Evolutionary conservation across 2,329 filamentous ascomycete genomes (phyloP), one percentile per base, ranked within the genome.

Genomic region (Geosmithia putterillii): DNA sequence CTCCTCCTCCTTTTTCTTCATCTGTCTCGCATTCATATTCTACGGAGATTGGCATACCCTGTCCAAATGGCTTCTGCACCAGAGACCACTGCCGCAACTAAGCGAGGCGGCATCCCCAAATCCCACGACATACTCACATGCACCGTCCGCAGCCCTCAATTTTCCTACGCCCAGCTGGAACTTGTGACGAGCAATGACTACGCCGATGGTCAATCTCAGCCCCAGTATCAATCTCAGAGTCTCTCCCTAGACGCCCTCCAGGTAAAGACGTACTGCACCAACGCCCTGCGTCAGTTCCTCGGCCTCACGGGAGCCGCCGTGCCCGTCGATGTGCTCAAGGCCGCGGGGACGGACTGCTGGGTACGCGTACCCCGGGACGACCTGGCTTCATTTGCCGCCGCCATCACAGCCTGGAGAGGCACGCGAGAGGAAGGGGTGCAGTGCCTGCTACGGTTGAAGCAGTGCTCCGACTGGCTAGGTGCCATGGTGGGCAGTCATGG

Each of bases 221-320:
- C 10, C 6, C 15, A 9, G 10, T 32, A 9, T 7, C 15, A 9
- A 6, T 32, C 28, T 32, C 25, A 49, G 12, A 41, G 48, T 14
- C 41, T 47, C 18, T 48, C 46, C 17, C 62, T 86, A 6, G 83
- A 88, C 58, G 64, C 69, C 3, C 62, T 87, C 3, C 79, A 79
- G 34, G 67, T 74, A 17, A 76, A 75, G 28, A 66, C 76, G 0
- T 79, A 83, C 54, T 74, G 83, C 50, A 75, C 73, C 2, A 59
- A 71, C 1, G 79, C 83, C 0, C 64, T 90, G 7, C 67, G 66
- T 1, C 74, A 83, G 47, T 88, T 85, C 52, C 73, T 90, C 1
- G 86, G 86, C 18, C 62, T 76, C 17, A 79, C 76, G 0, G 86
- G 86, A 10, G 63, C 70, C 2, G 77, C 76, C 10, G 79, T 89